Conservation (phyloP, 805 yeast species). For the Candida krabiensis region DNA sequence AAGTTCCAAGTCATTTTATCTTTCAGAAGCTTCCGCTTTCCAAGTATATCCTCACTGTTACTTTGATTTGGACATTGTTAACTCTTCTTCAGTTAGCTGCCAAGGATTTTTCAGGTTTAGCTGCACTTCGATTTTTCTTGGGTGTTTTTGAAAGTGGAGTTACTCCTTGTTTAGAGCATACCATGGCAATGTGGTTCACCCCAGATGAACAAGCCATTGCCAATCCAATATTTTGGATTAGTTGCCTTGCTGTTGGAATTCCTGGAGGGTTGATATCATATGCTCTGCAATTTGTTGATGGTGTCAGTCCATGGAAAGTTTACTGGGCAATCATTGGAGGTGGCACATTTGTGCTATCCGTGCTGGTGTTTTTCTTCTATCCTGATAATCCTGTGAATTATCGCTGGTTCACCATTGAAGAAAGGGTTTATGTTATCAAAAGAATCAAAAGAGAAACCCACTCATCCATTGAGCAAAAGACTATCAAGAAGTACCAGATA, state of each 20-base stretch:
- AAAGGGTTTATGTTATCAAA: constrained; percentile 51
- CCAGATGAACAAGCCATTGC: constrained; percentile 45
- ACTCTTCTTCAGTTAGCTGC: constrained; percentile 46
- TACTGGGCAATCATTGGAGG: constrained; percentile 58
- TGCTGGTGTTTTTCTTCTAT: constrained; percentile 39
- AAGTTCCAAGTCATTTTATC: constrained; percentile 40
- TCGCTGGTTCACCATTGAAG: constrained; percentile 44
- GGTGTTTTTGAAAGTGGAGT: constrained; percentile 50
- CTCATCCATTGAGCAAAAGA: constrained; percentile 43
- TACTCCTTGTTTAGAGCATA: constrained; percentile 43
- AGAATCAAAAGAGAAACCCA: constrained; percentile 38
- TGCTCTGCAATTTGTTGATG: constrained; percentile 33
- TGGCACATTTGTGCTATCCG: constrained; percentile 42
- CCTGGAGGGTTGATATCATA: constrained; percentile 42
- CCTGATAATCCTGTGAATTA: constrained; percentile 60
- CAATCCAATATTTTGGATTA: constrained; percentile 53
- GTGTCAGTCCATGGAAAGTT: constrained; percentile 47
- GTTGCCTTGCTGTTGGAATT: constrained; percentile 46
- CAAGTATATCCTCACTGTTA: constrained; percentile 31
- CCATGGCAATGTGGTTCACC: constrained; percentile 50
- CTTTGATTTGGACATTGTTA: constrained; percentile 41
- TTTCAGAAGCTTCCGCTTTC: constrained; percentile 44
- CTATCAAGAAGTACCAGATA: constrained; percentile 46
- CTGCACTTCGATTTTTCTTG: constrained; percentile 47
- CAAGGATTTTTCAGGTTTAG: constrained; percentile 42